These are phyloP conservation scores for Trichoderma simmonsii DNA, from an alignment of 2,329 filamentous ascomycete species.

Conservation along the genomic window DNA sequence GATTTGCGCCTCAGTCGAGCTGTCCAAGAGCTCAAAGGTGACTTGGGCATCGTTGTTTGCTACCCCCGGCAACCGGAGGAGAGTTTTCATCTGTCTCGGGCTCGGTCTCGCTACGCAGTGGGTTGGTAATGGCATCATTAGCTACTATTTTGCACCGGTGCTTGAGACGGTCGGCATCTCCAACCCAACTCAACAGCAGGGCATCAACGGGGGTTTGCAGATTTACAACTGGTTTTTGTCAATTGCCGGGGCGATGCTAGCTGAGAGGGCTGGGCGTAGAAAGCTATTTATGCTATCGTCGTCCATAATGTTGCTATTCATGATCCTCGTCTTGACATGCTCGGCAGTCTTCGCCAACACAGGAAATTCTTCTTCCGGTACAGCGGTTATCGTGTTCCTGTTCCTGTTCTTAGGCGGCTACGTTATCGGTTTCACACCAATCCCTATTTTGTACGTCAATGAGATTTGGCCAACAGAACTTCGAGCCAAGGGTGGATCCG, in stretches of 20 bases:
- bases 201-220: neutral
- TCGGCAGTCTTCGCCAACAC: neutral
- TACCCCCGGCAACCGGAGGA: neutral
- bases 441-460: neutral
- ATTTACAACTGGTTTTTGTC: no score
- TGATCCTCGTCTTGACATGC: neutral
- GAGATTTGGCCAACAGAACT: neutral
- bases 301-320: neutral
- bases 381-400: neutral
- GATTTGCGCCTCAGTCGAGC: neutral
- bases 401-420: neutral
- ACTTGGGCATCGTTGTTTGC: neutral
- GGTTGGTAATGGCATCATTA: neutral
- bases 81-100: neutral
- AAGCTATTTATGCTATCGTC: neutral
- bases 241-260: neutral
- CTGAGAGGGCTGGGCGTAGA: neutral
- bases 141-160: neutral
- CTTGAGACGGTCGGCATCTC: neutral
- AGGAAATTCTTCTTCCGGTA: neutral
- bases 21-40: no score
- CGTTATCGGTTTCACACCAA: neutral
- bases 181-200: neutral
- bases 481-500: neutral
- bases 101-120: neutral